phyloP scores from a whole-genome alignment of 179 eudicot genomes.

The Pouteria campechiana region DNA sequence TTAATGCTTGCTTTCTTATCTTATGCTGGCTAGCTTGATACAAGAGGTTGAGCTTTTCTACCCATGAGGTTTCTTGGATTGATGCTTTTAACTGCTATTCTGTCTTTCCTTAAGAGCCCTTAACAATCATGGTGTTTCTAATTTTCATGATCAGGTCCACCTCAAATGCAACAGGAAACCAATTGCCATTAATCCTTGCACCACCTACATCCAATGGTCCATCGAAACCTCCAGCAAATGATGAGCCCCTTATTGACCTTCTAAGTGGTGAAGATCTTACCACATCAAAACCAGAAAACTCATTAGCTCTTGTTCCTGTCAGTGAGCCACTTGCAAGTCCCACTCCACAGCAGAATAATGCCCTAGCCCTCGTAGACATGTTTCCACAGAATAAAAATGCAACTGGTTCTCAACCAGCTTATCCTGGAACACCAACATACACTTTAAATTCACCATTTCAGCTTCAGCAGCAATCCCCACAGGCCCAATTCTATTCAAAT shows the following conservation, averaged over 20 bases:
- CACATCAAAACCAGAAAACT: slow-evolving; percentile 40
- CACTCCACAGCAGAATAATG: slow-evolving; percentile 49
- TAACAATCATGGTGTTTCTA: too few relatives aligned
- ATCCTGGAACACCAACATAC: slow-evolving; percentile 37
- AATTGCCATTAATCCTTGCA: slow-evolving; percentile 25
- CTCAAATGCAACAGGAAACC: slow-evolving; percentile 26
- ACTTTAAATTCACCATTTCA: slow-evolving; percentile 42
- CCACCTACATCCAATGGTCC: slow-evolving; percentile 38
- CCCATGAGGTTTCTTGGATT: too few relatives aligned
- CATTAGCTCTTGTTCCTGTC: slow-evolving; percentile 72
- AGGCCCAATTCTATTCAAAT: slow-evolving; percentile 34
- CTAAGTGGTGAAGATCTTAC: slow-evolving; percentile 66
- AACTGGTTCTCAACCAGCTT: slow-evolving; percentile 22
- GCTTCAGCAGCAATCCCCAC: slow-evolving; percentile 52
- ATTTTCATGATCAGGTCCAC: too few relatives aligned
- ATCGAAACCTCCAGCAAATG: slow-evolving; percentile 28
- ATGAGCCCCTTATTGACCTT: slow-evolving; percentile 56
- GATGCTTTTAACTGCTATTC: too few relatives aligned
- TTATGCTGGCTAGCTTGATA: too few relatives aligned
- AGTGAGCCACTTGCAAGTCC: slow-evolving; percentile 54
- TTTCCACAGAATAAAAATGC: slow-evolving; percentile 31
- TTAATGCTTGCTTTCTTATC: too few relatives aligned
- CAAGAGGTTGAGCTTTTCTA: too few relatives aligned
- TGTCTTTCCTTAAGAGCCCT: too few relatives aligned
- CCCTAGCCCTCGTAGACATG: slow-evolving; percentile 82